Conservation (phyloP, 805 yeast species). For the Saturnispora hagleri region DNA sequence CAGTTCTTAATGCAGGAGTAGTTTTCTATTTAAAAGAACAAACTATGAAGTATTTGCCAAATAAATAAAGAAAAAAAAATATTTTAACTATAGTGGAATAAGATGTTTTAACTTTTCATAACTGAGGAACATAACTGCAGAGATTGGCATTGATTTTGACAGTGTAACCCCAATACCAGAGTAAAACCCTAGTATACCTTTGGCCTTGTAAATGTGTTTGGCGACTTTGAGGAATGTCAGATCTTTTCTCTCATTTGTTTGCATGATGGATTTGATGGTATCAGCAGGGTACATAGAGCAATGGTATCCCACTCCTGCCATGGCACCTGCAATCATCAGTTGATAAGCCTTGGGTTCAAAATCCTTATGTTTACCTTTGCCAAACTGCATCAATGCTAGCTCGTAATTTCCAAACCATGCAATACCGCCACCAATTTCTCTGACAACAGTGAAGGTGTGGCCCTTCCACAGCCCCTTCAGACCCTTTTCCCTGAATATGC, state of each 20-base stretch:
- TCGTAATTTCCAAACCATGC: constrained; percentile 94
- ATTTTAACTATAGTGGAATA: constrained; percentile 12
- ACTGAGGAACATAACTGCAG: constrained; percentile 74
- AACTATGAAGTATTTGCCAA: constrained; percentile 33
- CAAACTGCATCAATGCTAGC: constrained; percentile 31
- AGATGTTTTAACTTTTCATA: constrained; percentile 53
- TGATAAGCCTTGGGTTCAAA: constrained; percentile 37
- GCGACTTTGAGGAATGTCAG: constrained; percentile 31
- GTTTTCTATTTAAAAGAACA: constrained; percentile 87
- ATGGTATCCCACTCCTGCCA: constrained; percentile 79
- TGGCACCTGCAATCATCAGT: constrained; percentile 67
- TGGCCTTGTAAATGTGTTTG: constrained; percentile 32
- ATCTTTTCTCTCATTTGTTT: constrained; percentile 33
- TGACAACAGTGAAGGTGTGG: constrained; percentile 64
- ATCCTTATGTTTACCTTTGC: constrained; percentile 15
- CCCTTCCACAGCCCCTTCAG: constrained; percentile 79
- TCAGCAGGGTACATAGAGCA: constrained; percentile 80
- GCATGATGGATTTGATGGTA: constrained; percentile 81
- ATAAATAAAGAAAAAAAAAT: neutral
- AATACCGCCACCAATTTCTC: constrained; percentile 87
- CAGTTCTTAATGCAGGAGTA: constrained; percentile 82
- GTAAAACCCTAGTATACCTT: constrained; percentile 68
- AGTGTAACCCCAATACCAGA: constrained; percentile 80
- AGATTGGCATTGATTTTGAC: constrained; percentile 78
- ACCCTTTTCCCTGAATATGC: constrained; percentile 42